Conservation (phyloP, 805 yeast species). For the Brettanomyces naardenensis region DNA sequence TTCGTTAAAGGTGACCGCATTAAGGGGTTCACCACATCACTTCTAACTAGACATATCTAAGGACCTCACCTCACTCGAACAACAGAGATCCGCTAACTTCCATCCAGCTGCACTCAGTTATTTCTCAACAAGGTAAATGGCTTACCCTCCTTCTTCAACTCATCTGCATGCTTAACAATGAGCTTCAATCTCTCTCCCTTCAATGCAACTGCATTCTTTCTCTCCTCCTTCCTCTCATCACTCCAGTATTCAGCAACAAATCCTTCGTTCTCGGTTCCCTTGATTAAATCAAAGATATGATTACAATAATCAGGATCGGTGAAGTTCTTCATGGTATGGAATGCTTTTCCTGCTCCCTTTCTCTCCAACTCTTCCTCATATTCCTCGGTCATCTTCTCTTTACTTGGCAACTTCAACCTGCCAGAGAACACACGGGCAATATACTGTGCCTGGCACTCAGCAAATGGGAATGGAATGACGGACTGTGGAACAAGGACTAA, state of each 20-base stretch:
- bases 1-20: too few relatives aligned
- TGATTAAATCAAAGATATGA: conserved; percentile 30
- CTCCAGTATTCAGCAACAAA: conserved; percentile 26
- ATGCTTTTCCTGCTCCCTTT: conserved; percentile 40
- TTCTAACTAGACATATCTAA: too few relatives aligned
- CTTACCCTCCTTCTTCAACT: conserved; percentile 16
- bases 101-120: too few relatives aligned
- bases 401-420: conserved; percentile 32
- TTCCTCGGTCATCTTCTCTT: conserved; percentile 27
- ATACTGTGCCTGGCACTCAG: conserved; percentile 41
- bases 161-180: conserved; percentile 22
- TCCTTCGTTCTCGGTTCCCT: conserved; percentile 28
- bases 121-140: conserved; percentile 14
- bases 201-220: conserved; percentile 19
- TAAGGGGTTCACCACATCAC: too few relatives aligned
- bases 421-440: conserved; percentile 36
- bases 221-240: conserved; percentile 16
- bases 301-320: conserved; percentile 54
- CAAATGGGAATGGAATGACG: conserved; percentile 43
- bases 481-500: conserved; percentile 35
- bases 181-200: conserved; percentile 21
- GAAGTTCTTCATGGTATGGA: conserved; percentile 49
- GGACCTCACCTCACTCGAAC: too few relatives aligned
- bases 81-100: too few relatives aligned
- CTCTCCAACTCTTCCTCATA: conserved; percentile 27